A percentile compares a stretch with the other conserved stretches of the same genome.
phyloP scores from a whole-genome alignment of 2,329 filamentous ascomycete species.

The Paramyrothecium sp. region DNA sequence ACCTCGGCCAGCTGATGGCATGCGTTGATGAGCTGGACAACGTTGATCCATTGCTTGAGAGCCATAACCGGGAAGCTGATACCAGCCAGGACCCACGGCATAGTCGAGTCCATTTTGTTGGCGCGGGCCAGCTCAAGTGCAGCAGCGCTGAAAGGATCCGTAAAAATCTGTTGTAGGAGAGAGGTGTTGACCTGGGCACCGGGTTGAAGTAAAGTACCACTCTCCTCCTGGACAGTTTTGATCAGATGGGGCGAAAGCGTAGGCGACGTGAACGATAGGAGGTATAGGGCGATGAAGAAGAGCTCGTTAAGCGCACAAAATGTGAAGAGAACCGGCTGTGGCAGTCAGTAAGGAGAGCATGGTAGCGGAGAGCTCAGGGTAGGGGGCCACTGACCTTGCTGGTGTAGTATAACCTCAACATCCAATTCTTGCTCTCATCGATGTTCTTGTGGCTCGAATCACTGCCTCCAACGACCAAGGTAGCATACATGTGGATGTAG shows the following conservation, averaged over 20 bases:
- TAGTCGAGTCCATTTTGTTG: slow-evolving; percentile 82
- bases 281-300: slow-evolving; percentile 98
- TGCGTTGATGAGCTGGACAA: slow-evolving; percentile 91
- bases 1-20: slow-evolving; percentile 90
- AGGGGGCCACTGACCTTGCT: slow-evolving; percentile 90
- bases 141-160: slow-evolving; percentile 86
- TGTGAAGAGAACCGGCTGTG: slow-evolving; percentile 82
- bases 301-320: slow-evolving; percentile 90
- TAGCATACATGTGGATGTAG: slow-evolving; percentile 99
- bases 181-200: slow-evolving; percentile 70
- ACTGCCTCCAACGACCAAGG: slow-evolving; percentile 79
- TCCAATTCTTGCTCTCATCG: slow-evolving; percentile 80
- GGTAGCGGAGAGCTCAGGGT: too few relatives aligned
- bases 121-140: slow-evolving; percentile 89
- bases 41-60: slow-evolving; percentile 89
- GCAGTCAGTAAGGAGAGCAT: slow-evolving; percentile 6
- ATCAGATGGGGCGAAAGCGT: slow-evolving; percentile 83
- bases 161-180: slow-evolving; percentile 72
- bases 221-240: slow-evolving; percentile 54
- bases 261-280: slow-evolving; percentile 94
- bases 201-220: slow-evolving; percentile 54
- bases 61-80: slow-evolving; percentile 85
- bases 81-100: slow-evolving; percentile 69
- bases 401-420: slow-evolving; percentile 94
- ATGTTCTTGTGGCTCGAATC: slow-evolving; percentile 90